A percentile compares a stretch with the other conserved stretches of the same genome.
phyloP scores from a whole-genome alignment of 306 rosid species.

The Trifolium pratense region DNA sequence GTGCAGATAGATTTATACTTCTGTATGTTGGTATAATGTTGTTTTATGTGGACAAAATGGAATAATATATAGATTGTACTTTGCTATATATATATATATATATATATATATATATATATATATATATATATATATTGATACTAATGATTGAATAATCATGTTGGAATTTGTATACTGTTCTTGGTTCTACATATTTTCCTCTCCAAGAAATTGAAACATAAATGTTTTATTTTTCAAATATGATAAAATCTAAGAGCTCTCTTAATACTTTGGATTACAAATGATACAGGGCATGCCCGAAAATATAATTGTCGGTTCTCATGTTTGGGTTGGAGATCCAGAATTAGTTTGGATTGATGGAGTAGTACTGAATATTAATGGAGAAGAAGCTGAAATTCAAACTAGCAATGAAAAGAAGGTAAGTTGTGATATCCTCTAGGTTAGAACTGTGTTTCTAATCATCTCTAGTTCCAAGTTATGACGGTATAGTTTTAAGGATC shows the following conservation, averaged over 20 bases:
- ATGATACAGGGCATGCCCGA: constrained; percentile 67
- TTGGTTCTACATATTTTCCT: constrained; percentile 26
- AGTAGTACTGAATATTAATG: constrained; percentile 62
- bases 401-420: constrained; percentile 68
- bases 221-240: constrained; percentile 27
- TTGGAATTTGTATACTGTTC: constrained; percentile 13
- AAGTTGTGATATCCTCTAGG: constrained; percentile 35
- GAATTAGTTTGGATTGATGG: constrained; percentile 87
- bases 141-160: constrained; percentile 16
- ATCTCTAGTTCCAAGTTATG: constrained; percentile 32
- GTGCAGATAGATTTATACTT: constrained; percentile 12
- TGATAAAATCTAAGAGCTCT: constrained; percentile 27
- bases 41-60: constrained; percentile 20
- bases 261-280: constrained; percentile 27
- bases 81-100: neutral
- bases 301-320: constrained; percentile 82
- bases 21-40: constrained; percentile 18
- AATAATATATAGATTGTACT: neutral
- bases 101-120: neutral
- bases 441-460: constrained; percentile 30
- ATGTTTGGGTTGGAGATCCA: constrained; percentile 77
- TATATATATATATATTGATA: neutral
- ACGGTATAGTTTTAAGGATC: constrained; percentile 14
- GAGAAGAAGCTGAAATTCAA: constrained; percentile 85
- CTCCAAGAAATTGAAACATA: constrained; percentile 9